A percentile compares a stretch with the other conserved stretches of the same genome.
These are phyloP conservation scores for Leptographium galeiforme DNA, from an alignment of 2,329 filamentous ascomycete species.

Conservation along the genomic window DNA sequence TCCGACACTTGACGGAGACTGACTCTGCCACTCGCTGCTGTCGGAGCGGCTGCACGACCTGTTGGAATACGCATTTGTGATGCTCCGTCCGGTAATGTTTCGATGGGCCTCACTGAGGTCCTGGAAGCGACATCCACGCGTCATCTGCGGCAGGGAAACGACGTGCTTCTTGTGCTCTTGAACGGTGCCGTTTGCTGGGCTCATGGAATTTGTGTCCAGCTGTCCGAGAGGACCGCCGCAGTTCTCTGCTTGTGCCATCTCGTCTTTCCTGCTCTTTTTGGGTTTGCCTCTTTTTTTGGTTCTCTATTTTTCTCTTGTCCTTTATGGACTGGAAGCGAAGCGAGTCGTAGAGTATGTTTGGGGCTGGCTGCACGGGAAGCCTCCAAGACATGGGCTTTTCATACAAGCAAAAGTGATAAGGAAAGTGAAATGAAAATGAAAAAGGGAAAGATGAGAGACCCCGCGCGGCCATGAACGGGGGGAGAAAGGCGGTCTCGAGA, in stretches of 20 bases:
- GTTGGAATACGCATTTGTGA: background rate
- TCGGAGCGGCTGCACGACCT: background rate
- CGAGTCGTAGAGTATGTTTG: too few relatives aligned
- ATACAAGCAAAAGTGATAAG: background rate
- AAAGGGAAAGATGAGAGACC: background rate
- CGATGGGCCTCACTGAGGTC: constrained; percentile 24
- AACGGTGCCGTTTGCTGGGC: background rate
- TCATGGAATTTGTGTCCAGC: background rate
- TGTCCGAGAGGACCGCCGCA: background rate
- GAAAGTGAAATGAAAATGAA: background rate
- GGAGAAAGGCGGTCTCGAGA: background rate
- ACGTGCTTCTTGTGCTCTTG: background rate
- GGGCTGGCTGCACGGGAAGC: too few relatives aligned
- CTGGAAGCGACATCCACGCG: constrained; percentile 21
- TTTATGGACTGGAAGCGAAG: background rate
- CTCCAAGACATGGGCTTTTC: background rate
- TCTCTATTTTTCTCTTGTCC: background rate
- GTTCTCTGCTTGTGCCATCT: background rate
- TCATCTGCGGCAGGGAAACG: constrained; percentile 10
- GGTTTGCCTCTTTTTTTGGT: background rate
- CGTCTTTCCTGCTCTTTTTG: too few relatives aligned
- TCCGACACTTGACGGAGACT: background rate
- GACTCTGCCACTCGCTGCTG: background rate
- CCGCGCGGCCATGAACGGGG: background rate
- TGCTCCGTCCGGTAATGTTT: constrained; percentile 21